Percentiles rank a stretch among this genome's conserved stretches.
Conservation (phyloP, 2,329 filamentous ascomycete genomes). For the Claviceps fusiformis region DNA sequence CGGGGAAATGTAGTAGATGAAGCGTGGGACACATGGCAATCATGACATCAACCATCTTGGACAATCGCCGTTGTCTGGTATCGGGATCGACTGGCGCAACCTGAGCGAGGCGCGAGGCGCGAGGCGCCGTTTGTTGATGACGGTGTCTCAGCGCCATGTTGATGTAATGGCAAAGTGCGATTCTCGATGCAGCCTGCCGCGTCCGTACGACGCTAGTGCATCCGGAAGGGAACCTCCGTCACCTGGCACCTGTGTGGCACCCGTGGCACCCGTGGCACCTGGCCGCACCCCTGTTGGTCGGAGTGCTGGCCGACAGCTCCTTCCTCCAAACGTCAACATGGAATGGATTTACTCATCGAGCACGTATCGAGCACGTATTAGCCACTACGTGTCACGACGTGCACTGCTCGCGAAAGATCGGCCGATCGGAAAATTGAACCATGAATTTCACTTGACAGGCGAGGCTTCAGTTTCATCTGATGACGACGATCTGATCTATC, state of each 20-base stretch:
- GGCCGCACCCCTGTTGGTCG: too few relatives aligned
- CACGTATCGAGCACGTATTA: too few relatives aligned
- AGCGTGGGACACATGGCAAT: not conserved
- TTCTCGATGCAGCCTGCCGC: not conserved
- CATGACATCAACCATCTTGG: slow-evolving; percentile 5
- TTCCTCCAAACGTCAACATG: not conserved
- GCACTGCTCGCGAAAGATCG: not conserved
- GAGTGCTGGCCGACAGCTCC: not conserved
- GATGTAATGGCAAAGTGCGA: slow-evolving; percentile 2
- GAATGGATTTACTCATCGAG: too few relatives aligned
- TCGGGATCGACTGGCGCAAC: not conserved
- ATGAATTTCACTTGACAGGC: not conserved
- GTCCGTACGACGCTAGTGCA: too few relatives aligned
- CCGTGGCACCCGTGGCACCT: not conserved
- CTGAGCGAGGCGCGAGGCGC: not conserved
- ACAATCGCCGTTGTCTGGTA: not conserved
- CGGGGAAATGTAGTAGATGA: not conserved
- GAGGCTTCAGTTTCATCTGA: not conserved
- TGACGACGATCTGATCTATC: not conserved
- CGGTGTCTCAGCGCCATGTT: slow-evolving; percentile 2
- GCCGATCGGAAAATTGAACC: not conserved
- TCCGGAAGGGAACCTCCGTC: not conserved
- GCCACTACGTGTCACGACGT: too few relatives aligned
- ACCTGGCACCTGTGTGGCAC: not conserved
- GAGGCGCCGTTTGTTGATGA: not conserved